phyloP scores from a whole-genome alignment of 2,329 filamentous ascomycete genomes.

The Fusarium sp. region DNA sequence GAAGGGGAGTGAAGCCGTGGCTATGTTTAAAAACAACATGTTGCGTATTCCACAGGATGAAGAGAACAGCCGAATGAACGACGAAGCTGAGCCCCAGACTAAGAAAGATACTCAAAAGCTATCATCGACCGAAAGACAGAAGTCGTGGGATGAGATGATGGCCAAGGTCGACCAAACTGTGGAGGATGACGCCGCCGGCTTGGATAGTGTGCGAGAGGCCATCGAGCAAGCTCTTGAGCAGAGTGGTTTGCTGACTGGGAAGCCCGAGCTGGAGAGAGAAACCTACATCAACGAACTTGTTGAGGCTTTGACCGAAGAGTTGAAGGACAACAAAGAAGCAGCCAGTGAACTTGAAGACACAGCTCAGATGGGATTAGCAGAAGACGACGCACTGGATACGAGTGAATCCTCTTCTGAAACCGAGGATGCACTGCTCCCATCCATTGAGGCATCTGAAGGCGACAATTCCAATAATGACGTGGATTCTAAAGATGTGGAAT shows the following conservation, averaged over 20 bases:
- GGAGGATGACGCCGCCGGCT: conserved; percentile 65
- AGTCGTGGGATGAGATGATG: conserved; percentile 65
- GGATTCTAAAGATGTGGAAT: neutral
- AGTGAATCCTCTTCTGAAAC: neutral
- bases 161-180: conserved; percentile 66
- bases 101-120: conserved; percentile 25
- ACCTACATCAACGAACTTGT: conserved; percentile 63
- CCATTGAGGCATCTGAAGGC: neutral
- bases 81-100: conserved; percentile 8
- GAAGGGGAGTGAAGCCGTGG: conserved; percentile 70
- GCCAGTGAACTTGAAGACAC: conserved; percentile 26
- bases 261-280: conserved; percentile 57
- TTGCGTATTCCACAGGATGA: conserved; percentile 58
- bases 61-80: conserved; percentile 13
- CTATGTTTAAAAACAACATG: conserved; percentile 74
- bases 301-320: conserved; percentile 55
- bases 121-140: conserved; percentile 43
- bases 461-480: neutral
- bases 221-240: conserved; percentile 66
- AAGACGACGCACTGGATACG: neutral
- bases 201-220: conserved; percentile 62
- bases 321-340: conserved; percentile 40
- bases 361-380: conserved; percentile 4
- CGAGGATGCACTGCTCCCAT: neutral
- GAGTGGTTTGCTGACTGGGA: conserved; percentile 61